These are phyloP conservation scores for Rhizophagus clarus DNA, from an alignment of 192 early-diverging fungal genomes.

Conservation along the genomic window DNA sequence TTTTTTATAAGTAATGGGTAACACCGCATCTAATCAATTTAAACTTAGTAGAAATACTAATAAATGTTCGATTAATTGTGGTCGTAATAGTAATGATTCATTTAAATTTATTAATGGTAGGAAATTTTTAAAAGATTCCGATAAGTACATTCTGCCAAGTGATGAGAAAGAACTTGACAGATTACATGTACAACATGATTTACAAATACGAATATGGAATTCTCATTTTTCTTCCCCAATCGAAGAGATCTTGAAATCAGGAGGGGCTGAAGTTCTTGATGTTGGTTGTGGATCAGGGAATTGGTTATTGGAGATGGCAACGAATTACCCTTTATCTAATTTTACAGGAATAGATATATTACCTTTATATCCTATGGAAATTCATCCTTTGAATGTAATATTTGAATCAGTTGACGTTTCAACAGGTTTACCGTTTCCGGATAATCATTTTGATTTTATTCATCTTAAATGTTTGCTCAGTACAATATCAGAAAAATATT, in stretches of 20 bases:
- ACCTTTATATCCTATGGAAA: not conserved
- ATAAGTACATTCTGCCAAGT: not conserved
- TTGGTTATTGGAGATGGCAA: slow-evolving; percentile 9
- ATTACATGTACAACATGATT: slow-evolving; percentile 2
- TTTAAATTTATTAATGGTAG: not conserved
- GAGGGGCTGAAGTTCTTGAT: not conserved
- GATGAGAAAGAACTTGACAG: slow-evolving; percentile 8
- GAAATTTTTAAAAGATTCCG: not conserved
- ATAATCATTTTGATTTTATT: slow-evolving; percentile 11
- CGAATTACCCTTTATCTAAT: not conserved
- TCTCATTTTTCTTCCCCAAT: slow-evolving; percentile 13
- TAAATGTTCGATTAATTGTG: not conserved
- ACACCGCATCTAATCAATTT: too few relatives aligned
- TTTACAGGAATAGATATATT: slow-evolving; percentile 2
- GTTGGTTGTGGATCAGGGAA: slow-evolving; percentile 4
- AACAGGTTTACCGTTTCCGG: not conserved
- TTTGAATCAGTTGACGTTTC: not conserved
- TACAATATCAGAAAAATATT: not conserved
- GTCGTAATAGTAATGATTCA: not conserved
- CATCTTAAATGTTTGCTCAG: not conserved
- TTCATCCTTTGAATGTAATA: not conserved
- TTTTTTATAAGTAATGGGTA: too few relatives aligned
- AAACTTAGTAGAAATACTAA: too few relatives aligned
- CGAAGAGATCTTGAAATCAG: not conserved
- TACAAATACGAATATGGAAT: not conserved